Evolutionary conservation across 176 grass and related monocot species (phyloP), one percentile per base, ranked within the genome.

Genomic region (Calamus simplicifolius): DNA sequence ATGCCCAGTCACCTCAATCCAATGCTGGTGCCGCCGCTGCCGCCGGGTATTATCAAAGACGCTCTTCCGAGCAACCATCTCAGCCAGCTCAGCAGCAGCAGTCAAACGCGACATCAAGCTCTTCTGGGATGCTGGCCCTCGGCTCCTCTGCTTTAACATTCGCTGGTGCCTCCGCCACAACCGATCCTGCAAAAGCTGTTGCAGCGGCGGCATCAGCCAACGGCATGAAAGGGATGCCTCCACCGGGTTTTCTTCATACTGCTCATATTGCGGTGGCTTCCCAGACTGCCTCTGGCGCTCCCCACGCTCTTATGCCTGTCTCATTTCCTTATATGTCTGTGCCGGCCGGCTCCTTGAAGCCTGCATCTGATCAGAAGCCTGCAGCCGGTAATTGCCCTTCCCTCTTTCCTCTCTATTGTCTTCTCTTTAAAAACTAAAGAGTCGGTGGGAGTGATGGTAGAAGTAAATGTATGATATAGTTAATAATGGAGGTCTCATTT

Each of bases 361-460:
- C 80, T 4, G 49, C 73, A 4, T 71, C 64, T 28, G 88, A 98
- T 57, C 81, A 89, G 67, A 92, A 92, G 63, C 88, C 93, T 74
- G 84, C 84, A 66, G 81, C 81, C 54, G 93, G 93, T 88, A 92
- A 80, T 21, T 49, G 5, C 62, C 59, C 27, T 43, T 16, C 48
- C 18, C 57, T 1, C 4, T 59, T 8, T 13, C 13, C 48, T 38
- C 16, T 8, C 49, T 21, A 18, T 62, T 25, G 50, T 25, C 58
- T 50, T 43, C 16, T 61, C 63, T 57, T 23, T 13, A 65, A 71
- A 49, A 62, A 35, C 16, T 38, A 62, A 58, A 63, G 17, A 67
- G 61, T 52, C 75, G 65, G 75, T 72, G 75, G 43, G 71, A 85
- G 76, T 35, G 71, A 72, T 80, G 30, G 71, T 75, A 43, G 8